These are phyloP conservation scores for Rhododendron williamsianum DNA, from an alignment of 148 eudicot species.

Conservation along the genomic window DNA sequence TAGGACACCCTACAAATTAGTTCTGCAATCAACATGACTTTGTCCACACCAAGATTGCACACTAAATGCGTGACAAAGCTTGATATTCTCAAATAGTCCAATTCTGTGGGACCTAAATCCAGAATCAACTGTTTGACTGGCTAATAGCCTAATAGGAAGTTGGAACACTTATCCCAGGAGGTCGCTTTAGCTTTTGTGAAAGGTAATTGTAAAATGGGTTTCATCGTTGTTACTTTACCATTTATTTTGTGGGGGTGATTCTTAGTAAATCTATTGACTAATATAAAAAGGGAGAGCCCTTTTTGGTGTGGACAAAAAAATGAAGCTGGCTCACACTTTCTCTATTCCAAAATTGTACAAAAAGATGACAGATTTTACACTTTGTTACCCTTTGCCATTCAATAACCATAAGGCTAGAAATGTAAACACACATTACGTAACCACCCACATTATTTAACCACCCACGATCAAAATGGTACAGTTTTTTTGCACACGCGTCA, in stretches of 20 bases:
- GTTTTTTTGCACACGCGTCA: no score
- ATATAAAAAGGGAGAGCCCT: no score
- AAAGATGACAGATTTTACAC: background rate
- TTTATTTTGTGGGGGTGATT: background rate
- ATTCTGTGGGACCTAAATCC: background rate
- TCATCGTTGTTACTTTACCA: background rate
- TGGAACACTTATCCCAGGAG: background rate
- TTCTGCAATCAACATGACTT: background rate
- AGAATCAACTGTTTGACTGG: background rate
- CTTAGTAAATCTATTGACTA: background rate
- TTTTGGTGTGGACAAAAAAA: background rate
- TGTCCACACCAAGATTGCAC: background rate
- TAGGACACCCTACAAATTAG: background rate
- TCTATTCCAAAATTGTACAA: background rate
- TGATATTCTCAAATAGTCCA: background rate
- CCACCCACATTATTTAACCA: background rate
- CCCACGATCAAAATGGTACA: background rate
- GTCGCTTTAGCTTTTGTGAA: background rate
- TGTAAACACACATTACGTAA: background rate
- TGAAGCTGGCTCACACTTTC: background rate
- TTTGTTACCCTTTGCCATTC: background rate
- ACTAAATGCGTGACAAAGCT: background rate
- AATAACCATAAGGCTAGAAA: background rate
- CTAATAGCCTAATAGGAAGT: background rate
- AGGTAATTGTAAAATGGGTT: background rate